phyloP scores from a whole-genome alignment of 2,329 filamentous ascomycete genomes.

The Neonectria magnoliae region DNA sequence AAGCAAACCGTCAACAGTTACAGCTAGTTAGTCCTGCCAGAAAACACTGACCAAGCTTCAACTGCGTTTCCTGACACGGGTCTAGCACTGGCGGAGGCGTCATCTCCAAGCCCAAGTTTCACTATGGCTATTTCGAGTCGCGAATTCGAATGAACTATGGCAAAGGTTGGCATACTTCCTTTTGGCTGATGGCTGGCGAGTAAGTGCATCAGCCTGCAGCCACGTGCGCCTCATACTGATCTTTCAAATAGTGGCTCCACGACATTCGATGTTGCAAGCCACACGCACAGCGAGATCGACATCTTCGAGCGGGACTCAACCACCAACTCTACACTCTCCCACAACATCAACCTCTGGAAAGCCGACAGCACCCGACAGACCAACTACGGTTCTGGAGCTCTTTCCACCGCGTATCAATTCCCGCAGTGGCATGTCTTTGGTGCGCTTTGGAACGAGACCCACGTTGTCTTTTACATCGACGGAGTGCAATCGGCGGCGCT shows the following conservation, averaged over 20 bases:
- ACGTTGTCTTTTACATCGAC: background rate
- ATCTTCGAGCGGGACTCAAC: no score
- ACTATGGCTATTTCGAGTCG: background rate
- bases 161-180: background rate
- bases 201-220: background rate
- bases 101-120: background rate
- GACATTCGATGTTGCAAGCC: background rate
- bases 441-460: background rate
- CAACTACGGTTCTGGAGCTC: background rate
- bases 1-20: background rate
- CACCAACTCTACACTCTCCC: background rate
- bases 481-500: background rate
- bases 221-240: background rate
- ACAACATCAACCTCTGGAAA: background rate
- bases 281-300: background rate
- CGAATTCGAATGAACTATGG: background rate
- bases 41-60: background rate
- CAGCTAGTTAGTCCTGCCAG: background rate
- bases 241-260: background rate
- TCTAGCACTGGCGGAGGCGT: conserved; percentile 2
- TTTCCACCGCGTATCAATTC: background rate
- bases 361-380: background rate
- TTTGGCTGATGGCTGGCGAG: background rate
- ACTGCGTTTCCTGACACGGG: background rate
- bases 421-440: background rate